Evolutionary conservation across 768 basidiomycete species (phyloP), one percentile per base, ranked within the genome.

Genomic region (Strobilomyces confusus): DNA sequence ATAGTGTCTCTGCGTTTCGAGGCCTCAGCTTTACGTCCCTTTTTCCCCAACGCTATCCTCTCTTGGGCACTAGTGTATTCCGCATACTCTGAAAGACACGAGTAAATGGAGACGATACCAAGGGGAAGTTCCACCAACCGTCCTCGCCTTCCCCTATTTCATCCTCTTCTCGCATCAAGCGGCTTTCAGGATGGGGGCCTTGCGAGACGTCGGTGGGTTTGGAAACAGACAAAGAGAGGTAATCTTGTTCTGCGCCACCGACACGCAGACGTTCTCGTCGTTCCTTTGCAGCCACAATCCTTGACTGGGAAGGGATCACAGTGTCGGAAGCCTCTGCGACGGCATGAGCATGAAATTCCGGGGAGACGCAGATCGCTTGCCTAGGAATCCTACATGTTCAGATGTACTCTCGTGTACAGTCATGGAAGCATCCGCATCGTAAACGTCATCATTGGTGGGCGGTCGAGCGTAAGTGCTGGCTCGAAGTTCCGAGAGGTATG

Each of bases 21-120:
- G 1, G 83, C 84, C 61, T 90, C 92, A 7, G 73, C 62, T 62
- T 90, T 92, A 44, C 81, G 76, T 0, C 85, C 85, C 62, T 90
- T 91, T 66, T 91, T 94, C 0, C 90, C 89, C 3, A 94, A 70
- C 0, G 92, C 88, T 48, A 94, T 89, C 32, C 92, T 77, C 58
- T 92, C 91, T 69, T 90, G 84, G 0, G 92, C 91, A 60, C 84
- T 89, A 1, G 92, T 94, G 60, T 84, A 94, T 63, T 92, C 90
- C 6, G 92, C 86, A 64, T 79, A 91, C 61, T 93, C 92, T 93
- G 58, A 41, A 37, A 15, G 40, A 40, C 48, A 42, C 32, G 43
- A 37, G 52, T 54, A 56, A 56, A 51, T 19, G 50, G 12, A 36
- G 54, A 55, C 55, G 48, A 33, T 33, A 5, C 4, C 19, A 29